Evolutionary conservation across 202 grass and related monocot species (phyloP), one percentile per base, ranked within the genome.

Genomic region (Zizania palustris): DNA sequence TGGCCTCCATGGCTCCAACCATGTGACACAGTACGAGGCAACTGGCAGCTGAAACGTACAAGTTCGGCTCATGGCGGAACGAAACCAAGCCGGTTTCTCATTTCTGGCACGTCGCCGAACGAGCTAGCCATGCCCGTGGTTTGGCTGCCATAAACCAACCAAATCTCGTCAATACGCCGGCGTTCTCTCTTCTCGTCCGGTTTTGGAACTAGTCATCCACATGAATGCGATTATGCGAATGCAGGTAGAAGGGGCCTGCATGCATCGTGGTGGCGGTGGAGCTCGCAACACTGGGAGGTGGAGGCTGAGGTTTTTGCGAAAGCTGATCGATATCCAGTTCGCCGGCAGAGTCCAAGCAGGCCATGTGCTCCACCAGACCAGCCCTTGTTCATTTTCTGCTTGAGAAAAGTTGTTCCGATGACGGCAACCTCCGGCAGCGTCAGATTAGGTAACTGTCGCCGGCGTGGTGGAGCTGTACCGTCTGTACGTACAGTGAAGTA

Each of bases 291-390:
- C 15, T 49, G 46, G 46, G 11, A 49, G 72, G 43, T 38, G 38
- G 54, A 65, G 37, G 19, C 79, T 4, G 59, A 43, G 37, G 69
- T 20, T 28, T 11, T 64, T 64, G 62, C 9, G 44, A 36, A 33
- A 44, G 35, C 13, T 45, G 46, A 63, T 48, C 48, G 63, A 37
- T 40, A 40, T 11, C 38, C 38, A 65, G 16, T 6, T 5, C 5
- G 49, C 49, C 49, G 49, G 18, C 39, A 43, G 14, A 60, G 60
- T 16, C 63, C 80, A 41, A 42, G 43, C 71, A 53, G 48, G 28
- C 43, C 43, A 83, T 62, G 80, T 76, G 64, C 63, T 3, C 1
- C 43, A 20, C 54, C 20, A n/a, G 12, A 0, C 5, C 15, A 13
- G 45, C 3, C 45, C 44, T 45, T 28, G 2, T 28, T 28, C 2